Evolutionary conservation across 345 rosid genomes (phyloP).

Genomic region (Corchorus capsularis): DNA sequence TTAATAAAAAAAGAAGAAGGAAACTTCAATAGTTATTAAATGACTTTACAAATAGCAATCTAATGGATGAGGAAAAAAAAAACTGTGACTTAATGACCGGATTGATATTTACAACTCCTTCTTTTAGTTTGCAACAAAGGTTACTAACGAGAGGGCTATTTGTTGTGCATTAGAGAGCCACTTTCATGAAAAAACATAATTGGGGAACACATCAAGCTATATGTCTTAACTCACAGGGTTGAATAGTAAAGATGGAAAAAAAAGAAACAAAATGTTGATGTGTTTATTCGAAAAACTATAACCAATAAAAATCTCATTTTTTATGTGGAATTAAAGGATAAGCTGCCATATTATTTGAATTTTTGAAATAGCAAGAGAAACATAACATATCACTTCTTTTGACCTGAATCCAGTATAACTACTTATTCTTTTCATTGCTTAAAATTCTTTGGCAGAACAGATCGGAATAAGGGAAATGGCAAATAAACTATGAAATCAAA

Average conservation of each 20-base stretch:
- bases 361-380: too few species aligned
- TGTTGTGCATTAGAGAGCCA: not conserved
- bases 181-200: not conserved
- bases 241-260: too few species aligned
- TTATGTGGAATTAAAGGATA: too few species aligned
- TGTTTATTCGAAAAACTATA: not conserved
- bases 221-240: not conserved
- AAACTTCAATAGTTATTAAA: not conserved
- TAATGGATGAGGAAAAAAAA: not conserved
- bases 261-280: not conserved
- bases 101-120: not conserved
- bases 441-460: not conserved
- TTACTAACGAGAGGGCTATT: not conserved
- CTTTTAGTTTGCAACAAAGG: not conserved
- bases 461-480: not conserved
- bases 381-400: too few species aligned
- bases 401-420: too few species aligned
- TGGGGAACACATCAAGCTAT: not conserved
- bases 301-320: too few species aligned
- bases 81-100: not conserved
- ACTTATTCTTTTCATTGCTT: too few species aligned
- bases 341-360: too few species aligned
- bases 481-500: not conserved
- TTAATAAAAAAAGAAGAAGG: constrained; percentile 15
- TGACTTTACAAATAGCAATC: not conserved